Evolutionary conservation across 192 early-diverging fungal species (phyloP).

Genomic region (Neocallimastix lanati): DNA sequence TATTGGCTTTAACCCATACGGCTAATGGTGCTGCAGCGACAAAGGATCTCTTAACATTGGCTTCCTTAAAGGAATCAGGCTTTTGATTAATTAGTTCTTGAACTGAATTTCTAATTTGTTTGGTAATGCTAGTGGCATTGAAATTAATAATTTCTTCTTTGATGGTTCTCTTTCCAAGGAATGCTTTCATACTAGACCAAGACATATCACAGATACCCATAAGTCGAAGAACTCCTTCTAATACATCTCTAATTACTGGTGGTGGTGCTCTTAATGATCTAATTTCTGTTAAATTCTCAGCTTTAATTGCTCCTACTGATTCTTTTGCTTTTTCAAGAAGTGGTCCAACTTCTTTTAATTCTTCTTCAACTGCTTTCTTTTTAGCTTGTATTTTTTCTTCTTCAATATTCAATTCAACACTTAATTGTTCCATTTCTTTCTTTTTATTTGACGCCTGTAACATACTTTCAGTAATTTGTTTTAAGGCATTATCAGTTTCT

Average conservation of each 20-base stretch:
- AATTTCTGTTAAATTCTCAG: conserved; percentile 35
- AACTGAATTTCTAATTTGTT: conserved; percentile 24
- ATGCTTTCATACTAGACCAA: conserved; percentile 50
- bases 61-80: conserved; percentile 37
- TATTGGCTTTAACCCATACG: conserved; percentile 41
- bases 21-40: conserved; percentile 40
- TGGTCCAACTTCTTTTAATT: conserved; percentile 37
- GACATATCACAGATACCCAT: conserved; percentile 46
- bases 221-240: conserved; percentile 35
- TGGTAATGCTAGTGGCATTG: conserved; percentile 25
- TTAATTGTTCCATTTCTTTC: conserved; percentile 35
- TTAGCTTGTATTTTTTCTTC: conserved; percentile 21
- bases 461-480: conserved; percentile 46
- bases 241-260: conserved; percentile 37
- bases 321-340: conserved; percentile 21
- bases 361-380: conserved; percentile 30
- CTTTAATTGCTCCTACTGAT: conserved; percentile 38
- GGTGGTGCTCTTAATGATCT: conserved; percentile 40
- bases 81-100: conserved; percentile 25
- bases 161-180: conserved; percentile 38
- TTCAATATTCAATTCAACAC: conserved; percentile 22
- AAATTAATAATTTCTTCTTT: conserved; percentile 45
- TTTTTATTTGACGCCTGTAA: conserved; percentile 36
- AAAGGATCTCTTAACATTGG: conserved; percentile 24
- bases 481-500: conserved; percentile 29